A percentile compares a stretch with the other conserved stretches of the same genome.
These are phyloP conservation scores for Citrus unshiu DNA, from an alignment of 345 rosid genomes.

Conservation along the genomic window DNA sequence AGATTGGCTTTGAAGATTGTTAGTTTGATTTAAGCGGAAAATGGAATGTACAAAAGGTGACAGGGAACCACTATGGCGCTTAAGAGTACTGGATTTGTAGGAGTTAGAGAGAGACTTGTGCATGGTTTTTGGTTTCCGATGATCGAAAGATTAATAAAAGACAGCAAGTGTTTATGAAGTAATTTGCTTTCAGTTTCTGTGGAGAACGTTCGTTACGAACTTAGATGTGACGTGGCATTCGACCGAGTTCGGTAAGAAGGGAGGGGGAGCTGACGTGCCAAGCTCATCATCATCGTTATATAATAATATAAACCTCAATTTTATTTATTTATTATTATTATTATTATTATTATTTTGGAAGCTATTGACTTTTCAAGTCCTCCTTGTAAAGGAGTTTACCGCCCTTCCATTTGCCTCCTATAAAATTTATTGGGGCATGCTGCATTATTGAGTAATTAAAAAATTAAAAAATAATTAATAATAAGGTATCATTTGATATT, in stretches of 20 bases:
- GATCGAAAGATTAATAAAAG: too few species aligned
- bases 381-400: too few species aligned
- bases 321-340: too few species aligned
- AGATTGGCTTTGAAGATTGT: conserved; percentile 12
- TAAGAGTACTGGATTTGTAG: conserved; percentile 19
- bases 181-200: too few species aligned
- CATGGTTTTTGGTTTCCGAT: conserved; percentile 32
- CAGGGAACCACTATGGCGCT: conserved; percentile 6
- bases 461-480: too few species aligned
- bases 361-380: too few species aligned
- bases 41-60: conserved; percentile 15
- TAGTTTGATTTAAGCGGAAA: conserved; percentile 11
- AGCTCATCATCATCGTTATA: neutral
- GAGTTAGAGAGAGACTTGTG: conserved; percentile 30
- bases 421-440: too few species aligned
- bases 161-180: too few species aligned
- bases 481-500: too few species aligned
- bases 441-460: too few species aligned
- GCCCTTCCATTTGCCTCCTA: too few species aligned
- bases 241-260: neutral
- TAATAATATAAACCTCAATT: neutral
- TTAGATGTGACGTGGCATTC: neutral
- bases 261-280: neutral
- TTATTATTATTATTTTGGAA: too few species aligned
- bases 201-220: neutral